Conservation (phyloP, 768 basidiomycete genomes). For the Podaxis mareebaensis region DNA sequence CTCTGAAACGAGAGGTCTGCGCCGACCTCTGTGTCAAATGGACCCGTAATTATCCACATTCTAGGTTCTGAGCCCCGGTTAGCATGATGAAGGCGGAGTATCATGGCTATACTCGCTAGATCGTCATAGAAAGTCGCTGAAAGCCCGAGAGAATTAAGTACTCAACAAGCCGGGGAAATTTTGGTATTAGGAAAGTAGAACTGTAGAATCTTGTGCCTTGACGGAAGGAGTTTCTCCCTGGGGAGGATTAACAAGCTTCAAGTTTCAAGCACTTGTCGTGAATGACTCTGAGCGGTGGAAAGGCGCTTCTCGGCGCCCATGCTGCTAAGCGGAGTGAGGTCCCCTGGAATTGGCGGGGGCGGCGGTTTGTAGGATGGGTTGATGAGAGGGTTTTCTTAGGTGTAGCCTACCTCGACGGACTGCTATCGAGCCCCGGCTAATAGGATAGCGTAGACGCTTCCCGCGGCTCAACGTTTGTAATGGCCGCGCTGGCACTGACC, state of each 20-base stretch:
- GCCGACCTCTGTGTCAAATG: slow-evolving; percentile 46
- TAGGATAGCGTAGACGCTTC: too few relatives aligned
- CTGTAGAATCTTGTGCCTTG: too few relatives aligned
- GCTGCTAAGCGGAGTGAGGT: too few relatives aligned
- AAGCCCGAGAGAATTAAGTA: not conserved
- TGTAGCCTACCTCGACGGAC: too few relatives aligned
- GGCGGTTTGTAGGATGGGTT: too few relatives aligned
- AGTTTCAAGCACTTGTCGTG: not conserved
- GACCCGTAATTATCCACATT: slow-evolving; percentile 60
- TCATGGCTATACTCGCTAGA: not conserved
- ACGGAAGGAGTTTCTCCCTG: not conserved
- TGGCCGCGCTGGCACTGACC: too few relatives aligned
- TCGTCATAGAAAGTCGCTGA: not conserved
- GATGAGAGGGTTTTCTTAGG: too few relatives aligned
- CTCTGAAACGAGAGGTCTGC: slow-evolving; percentile 41
- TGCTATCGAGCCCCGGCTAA: too few relatives aligned
- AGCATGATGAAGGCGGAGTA: not conserved
- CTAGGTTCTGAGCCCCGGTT: not conserved
- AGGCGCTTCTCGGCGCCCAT: too few relatives aligned
- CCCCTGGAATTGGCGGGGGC: too few relatives aligned
- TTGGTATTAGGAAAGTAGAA: too few relatives aligned
- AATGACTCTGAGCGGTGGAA: not conserved
- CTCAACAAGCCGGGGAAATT: not conserved
- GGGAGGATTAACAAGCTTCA: not conserved
- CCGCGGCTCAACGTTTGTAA: too few relatives aligned